These are phyloP conservation scores for Calamus simplicifolius DNA, from an alignment of 176 grass and related monocot species.

Conservation along the genomic window DNA sequence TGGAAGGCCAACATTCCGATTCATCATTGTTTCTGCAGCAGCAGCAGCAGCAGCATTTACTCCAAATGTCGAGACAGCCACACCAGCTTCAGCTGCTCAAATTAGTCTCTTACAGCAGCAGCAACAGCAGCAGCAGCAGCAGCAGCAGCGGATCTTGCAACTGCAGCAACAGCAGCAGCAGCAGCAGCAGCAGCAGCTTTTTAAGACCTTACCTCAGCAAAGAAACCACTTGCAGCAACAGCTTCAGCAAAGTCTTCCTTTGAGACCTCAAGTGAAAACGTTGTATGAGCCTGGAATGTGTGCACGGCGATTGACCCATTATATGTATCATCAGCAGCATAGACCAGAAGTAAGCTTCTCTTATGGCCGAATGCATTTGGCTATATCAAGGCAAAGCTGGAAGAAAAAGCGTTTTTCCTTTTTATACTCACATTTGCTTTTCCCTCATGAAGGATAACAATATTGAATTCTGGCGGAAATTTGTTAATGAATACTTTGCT, in stretches of 20 bases:
- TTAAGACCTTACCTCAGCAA: conserved; percentile 22
- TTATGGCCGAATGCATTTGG: no score
- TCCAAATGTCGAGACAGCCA: conserved; percentile 11
- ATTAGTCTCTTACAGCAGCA: conserved; percentile 25
- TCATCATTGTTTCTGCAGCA: conserved; percentile 22
- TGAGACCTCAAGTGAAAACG: conserved; percentile 15
- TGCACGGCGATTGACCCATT: conserved; percentile 23
- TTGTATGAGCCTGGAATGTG: conserved; percentile 37
- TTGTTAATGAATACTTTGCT: conserved; percentile 23
- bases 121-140: conserved; percentile 14
- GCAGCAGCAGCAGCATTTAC: conserved; percentile 6
- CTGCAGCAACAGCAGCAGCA: conserved; percentile 12
- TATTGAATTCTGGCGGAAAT: conserved; percentile 30
- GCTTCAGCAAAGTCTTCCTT: conserved; percentile 13
- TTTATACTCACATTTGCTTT: not conserved
- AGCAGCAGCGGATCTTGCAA: conserved; percentile 1
- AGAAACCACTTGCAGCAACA: conserved; percentile 20
- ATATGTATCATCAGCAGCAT: conserved; percentile 36
- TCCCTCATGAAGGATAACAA: conserved; percentile 21
- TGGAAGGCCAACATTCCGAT: conserved; percentile 29
- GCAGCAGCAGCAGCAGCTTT: conserved; percentile 19
- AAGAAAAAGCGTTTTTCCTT: no score
- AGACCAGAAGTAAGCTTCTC: conserved; percentile 24
- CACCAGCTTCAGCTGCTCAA: conserved; percentile 12
- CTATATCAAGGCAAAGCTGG: no score